Conservation (phyloP, 148 eudicot species). For the Rhododendron kiyosumense region DNA sequence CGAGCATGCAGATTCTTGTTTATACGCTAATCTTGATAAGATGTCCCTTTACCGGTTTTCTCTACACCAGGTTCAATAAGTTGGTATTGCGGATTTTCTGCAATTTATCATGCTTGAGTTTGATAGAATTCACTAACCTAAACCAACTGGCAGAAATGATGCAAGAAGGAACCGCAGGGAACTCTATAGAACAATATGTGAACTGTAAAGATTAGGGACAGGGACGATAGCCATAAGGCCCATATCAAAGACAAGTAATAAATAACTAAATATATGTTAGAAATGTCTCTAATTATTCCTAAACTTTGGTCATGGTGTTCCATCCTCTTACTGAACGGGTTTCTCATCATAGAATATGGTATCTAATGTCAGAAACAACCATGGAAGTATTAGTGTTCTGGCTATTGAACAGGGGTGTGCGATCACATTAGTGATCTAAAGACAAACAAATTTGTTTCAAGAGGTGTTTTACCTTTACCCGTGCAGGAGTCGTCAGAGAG, state of each 20-base stretch:
- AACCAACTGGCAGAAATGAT: neutral
- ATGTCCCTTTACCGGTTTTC: neutral
- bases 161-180: neutral
- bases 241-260: neutral
- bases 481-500: constrained; percentile 25
- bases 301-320: neutral
- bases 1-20: neutral
- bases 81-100: neutral
- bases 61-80: neutral
- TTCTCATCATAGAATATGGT: neutral
- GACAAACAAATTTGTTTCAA: neutral
- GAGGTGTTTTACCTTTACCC: constrained; percentile 50
- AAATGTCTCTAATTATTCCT: neutral
- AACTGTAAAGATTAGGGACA: neutral
- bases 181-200: neutral
- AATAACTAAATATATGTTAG: neutral
- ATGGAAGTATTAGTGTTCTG: neutral
- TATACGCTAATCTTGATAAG: neutral
- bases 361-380: neutral
- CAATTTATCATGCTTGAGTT: neutral
- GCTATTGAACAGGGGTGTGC: neutral
- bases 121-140: neutral
- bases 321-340: neutral
- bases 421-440: neutral
- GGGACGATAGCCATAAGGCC: neutral